Evolutionary conservation across 108 stramenopile genomes (phyloP).

Genomic region (Mayamaea pseudoterrestris): DNA sequence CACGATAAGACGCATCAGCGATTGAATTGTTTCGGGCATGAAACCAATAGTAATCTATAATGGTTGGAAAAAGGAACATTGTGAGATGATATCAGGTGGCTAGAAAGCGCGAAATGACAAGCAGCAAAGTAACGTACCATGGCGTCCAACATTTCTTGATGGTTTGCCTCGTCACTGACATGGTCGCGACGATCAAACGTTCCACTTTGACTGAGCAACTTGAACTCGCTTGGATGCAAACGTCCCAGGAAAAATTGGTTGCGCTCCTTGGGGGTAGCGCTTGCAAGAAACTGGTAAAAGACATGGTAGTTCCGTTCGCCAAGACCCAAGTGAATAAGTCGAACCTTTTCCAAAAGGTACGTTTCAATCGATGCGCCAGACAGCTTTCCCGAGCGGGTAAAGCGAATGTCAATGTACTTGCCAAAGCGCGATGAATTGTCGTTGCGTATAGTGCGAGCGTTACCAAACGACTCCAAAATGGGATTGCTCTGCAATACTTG

Average conservation of each 20-base stretch:
- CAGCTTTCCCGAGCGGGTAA: slow-evolving; percentile 65
- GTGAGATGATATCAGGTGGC: background rate
- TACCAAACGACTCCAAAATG: slow-evolving; percentile 95
- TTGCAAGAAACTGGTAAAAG: slow-evolving; percentile 81
- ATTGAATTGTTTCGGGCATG: slow-evolving; percentile 35
- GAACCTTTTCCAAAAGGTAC: slow-evolving; percentile 93
- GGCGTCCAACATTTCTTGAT: slow-evolving; percentile 68
- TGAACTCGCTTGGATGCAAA: slow-evolving; percentile 44
- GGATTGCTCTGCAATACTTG: slow-evolving; percentile 91
- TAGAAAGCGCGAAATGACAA: background rate
- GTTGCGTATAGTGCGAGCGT: slow-evolving; percentile 91
- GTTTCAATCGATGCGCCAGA: slow-evolving; percentile 85
- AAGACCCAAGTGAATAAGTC: slow-evolving; percentile 51
- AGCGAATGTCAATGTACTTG: slow-evolving; percentile 71
- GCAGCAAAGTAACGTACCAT: slow-evolving; percentile 46
- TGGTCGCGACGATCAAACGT: slow-evolving; percentile 78
- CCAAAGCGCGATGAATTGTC: slow-evolving; percentile 90
- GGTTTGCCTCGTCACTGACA: slow-evolving; percentile 69
- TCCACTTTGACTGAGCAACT: slow-evolving; percentile 46
- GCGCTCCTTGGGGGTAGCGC: slow-evolving; percentile 42
- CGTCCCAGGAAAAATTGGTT: slow-evolving; percentile 27
- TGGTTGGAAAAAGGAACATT: background rate
- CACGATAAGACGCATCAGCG: slow-evolving; percentile 55
- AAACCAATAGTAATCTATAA: slow-evolving; percentile 69
- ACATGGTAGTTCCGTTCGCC: slow-evolving; percentile 85